Percentiles rank a stretch among this genome's conserved stretches.
Evolutionary conservation across 2,329 filamentous ascomycete genomes (phyloP).

Genomic region (Venturia asperata): DNA sequence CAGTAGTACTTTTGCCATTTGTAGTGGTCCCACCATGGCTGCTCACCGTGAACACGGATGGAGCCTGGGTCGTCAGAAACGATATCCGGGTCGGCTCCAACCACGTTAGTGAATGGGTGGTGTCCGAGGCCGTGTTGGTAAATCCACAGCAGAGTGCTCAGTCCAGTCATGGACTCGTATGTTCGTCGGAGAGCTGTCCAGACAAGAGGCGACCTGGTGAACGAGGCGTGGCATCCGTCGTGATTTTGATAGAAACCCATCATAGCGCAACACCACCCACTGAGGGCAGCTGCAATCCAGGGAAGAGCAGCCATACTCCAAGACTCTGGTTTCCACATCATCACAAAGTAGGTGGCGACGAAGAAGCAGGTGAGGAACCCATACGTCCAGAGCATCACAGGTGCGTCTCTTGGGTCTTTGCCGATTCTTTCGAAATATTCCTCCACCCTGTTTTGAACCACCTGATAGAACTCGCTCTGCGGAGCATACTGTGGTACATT

Average conservation of each 20-base stretch:
- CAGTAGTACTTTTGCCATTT: conserved; percentile 18
- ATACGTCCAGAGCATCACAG: conserved; percentile 15
- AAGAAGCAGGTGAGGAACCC: conserved; percentile 10
- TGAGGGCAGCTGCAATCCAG: conserved; percentile 13
- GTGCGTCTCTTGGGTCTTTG: conserved; percentile 15
- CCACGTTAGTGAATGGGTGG: conserved; percentile 17
- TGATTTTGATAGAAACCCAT: conserved; percentile 17
- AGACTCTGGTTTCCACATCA: conserved; percentile 11
- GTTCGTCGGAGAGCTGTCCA: conserved; percentile 12
- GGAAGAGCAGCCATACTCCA: conserved; percentile 1
- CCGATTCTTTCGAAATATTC: conserved; percentile 15
- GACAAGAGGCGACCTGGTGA: background rate
- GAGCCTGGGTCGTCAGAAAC: conserved; percentile 16
- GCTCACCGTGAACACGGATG: conserved; percentile 14
- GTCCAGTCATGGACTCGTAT: conserved; percentile 18
- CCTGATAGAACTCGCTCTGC: conserved; percentile 14
- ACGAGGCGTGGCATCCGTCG: conserved; percentile 17
- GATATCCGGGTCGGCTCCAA: conserved; percentile 17
- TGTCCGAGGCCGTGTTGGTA: conserved; percentile 18
- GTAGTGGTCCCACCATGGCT: conserved; percentile 19
- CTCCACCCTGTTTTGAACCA: conserved; percentile 13
- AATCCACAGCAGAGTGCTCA: conserved; percentile 15
- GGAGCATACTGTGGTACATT: conserved; percentile 15
- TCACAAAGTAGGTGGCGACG: conserved; percentile 7
- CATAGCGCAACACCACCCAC: conserved; percentile 16